phyloP scores from a whole-genome alignment of 805 yeast genomes.

The Candida manassasensis region DNA sequence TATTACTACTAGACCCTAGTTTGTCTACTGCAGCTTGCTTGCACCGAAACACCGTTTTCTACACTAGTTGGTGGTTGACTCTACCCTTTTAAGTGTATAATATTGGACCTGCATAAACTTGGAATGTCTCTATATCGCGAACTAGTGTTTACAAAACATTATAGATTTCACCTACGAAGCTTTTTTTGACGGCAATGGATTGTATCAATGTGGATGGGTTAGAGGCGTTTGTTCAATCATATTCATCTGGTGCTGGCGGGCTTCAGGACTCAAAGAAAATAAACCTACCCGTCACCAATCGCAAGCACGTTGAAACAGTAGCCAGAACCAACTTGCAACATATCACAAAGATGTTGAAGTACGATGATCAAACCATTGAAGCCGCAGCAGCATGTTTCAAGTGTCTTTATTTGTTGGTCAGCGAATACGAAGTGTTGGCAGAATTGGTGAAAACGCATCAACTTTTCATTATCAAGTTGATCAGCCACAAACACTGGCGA shows the following conservation, averaged over 20 bases:
- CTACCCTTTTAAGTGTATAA: too few relatives aligned
- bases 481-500: slow-evolving; percentile 13
- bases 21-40: too few relatives aligned
- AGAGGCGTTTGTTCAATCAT: not conserved
- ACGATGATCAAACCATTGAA: slow-evolving; percentile 6
- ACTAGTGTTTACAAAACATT: too few relatives aligned
- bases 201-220: too few relatives aligned
- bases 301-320: slow-evolving; percentile 1
- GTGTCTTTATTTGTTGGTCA: slow-evolving; percentile 13
- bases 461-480: slow-evolving; percentile 19
- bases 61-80: too few relatives aligned
- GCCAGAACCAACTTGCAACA: not conserved
- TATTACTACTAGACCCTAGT: too few relatives aligned
- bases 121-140: too few relatives aligned
- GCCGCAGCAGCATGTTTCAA: slow-evolving; percentile 13
- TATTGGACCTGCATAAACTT: too few relatives aligned
- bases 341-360: not conserved
- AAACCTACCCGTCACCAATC: not conserved
- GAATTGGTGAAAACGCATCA: slow-evolving; percentile 23
- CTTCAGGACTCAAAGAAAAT: not conserved
- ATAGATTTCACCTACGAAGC: too few relatives aligned
- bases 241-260: not conserved
- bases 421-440: slow-evolving; percentile 6
- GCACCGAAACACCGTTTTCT: too few relatives aligned
- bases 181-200: too few relatives aligned